phyloP scores from a whole-genome alignment of 1,284 basidiomycete genomes.

The Moniliella sp. region DNA sequence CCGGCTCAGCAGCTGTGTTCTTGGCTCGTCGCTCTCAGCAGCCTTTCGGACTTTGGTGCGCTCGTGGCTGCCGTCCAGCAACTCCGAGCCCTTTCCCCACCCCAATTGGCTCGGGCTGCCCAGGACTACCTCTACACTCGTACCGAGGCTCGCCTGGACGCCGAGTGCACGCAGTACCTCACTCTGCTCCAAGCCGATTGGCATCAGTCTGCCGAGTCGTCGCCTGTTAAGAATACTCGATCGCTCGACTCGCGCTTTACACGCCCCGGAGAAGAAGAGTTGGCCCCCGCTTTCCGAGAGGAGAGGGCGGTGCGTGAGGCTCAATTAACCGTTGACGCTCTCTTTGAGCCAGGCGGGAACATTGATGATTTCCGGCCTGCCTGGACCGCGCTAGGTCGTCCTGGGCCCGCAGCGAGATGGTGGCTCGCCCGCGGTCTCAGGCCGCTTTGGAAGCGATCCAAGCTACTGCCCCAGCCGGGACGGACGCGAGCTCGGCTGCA shows the following conservation, averaged over 20 bases:
- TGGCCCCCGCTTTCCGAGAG: no score
- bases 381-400: constrained; percentile 11
- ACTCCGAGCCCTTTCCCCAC: constrained; percentile 63
- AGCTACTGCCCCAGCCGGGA: background rate
- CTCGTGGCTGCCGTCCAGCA: constrained; percentile 73
- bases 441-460: no score
- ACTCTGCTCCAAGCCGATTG: constrained; percentile 83
- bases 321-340: constrained; percentile 13
- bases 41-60: constrained; percentile 51
- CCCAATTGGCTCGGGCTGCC: constrained; percentile 81
- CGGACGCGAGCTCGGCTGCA: background rate
- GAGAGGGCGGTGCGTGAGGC: constrained; percentile 8
- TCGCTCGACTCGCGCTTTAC: no score
- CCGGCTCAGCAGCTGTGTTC: constrained; percentile 63
- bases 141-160: constrained; percentile 69
- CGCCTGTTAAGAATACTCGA: no score
- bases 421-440: no score
- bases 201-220: no score
- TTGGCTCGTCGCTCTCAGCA: constrained; percentile 54
- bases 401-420: constrained; percentile 7
- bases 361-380: constrained; percentile 21
- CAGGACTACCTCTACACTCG: constrained; percentile 88
- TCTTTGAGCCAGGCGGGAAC: constrained; percentile 14
- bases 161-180: constrained; percentile 80
- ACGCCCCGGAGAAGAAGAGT: no score